phyloP scores from a whole-genome alignment of 352 stramenopile species.

The Phytophthora foliorum region DNA sequence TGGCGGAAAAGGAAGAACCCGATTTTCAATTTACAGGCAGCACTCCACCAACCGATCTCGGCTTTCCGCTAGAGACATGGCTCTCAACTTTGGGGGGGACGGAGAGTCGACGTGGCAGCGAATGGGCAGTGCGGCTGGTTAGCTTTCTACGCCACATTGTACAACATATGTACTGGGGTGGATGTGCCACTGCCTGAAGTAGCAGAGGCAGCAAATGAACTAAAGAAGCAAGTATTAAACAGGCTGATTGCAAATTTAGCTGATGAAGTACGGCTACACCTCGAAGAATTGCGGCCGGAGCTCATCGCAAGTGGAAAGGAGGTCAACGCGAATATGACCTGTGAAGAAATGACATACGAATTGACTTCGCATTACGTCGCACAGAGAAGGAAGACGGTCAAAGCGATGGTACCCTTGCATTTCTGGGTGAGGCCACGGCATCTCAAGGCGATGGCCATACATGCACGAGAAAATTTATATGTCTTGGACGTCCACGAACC shows the following conservation, averaged over 20 bases:
- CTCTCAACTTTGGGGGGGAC: no score
- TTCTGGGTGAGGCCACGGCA: conserved; percentile 1
- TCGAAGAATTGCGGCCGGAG: background rate
- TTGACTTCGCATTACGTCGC: conserved; percentile 2
- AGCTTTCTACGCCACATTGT: background rate
- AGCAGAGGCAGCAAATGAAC: background rate
- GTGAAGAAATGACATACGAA: background rate
- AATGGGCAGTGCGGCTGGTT: background rate
- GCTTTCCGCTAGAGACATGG: no score
- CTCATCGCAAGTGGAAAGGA: background rate
- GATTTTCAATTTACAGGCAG: no score
- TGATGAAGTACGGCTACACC: no score
- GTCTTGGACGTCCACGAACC: background rate
- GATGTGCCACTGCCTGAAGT: background rate
- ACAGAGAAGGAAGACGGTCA: background rate
- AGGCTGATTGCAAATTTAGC: background rate
- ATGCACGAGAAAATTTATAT: background rate
- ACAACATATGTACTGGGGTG: background rate
- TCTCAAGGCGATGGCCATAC: conserved; percentile 1
- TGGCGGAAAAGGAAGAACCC: no score
- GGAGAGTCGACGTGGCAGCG: background rate
- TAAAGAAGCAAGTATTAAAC: background rate
- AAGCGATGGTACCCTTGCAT: background rate
- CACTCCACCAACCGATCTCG: no score
- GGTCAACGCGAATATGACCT: background rate